These are phyloP conservation scores for Ophidiomyces ophidiicola DNA, from an alignment of 2,329 filamentous ascomycete genomes.

Conservation along the genomic window DNA sequence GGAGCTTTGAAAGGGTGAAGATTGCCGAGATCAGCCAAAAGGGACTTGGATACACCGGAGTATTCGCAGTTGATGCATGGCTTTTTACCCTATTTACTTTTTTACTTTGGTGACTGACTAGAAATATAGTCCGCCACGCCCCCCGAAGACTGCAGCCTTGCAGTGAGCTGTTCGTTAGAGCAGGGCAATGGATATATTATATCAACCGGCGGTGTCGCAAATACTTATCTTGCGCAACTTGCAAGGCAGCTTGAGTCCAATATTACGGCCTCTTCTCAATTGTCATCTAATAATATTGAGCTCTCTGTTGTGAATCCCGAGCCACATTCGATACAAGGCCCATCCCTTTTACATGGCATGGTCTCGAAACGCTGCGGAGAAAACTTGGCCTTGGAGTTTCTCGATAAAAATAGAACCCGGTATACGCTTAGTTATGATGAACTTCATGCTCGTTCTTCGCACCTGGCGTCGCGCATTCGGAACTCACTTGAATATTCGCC, in stretches of 20 bases:
- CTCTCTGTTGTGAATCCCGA: slow-evolving; percentile 48
- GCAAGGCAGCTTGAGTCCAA: slow-evolving; percentile 22
- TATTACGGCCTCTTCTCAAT: slow-evolving; percentile 18
- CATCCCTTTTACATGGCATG: slow-evolving; percentile 50
- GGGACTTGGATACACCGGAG: slow-evolving; percentile 18
- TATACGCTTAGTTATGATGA: slow-evolving; percentile 48
- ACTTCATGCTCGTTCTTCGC: slow-evolving; percentile 48
- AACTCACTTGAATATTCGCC: slow-evolving; percentile 19
- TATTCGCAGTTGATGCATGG: slow-evolving; percentile 18
- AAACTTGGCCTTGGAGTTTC: slow-evolving; percentile 52
- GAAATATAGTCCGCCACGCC: not conserved
- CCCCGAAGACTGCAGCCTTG: slow-evolving; percentile 16
- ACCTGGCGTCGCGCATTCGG: slow-evolving; percentile 43
- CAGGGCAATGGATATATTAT: slow-evolving; percentile 19
- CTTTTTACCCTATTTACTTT: not conserved
- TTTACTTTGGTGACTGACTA: slow-evolving; percentile 1
- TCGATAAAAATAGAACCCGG: slow-evolving; percentile 37
- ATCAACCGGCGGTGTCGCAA: slow-evolving; percentile 19
- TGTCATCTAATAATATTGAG: slow-evolving; percentile 1
- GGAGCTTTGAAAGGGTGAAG: slow-evolving; percentile 15
- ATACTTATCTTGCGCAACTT: slow-evolving; percentile 21
- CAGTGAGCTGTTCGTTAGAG: slow-evolving; percentile 18
- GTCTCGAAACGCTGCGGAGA: slow-evolving; percentile 37
- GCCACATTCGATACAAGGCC: slow-evolving; percentile 43
- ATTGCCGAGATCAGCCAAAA: slow-evolving; percentile 13